Percentiles rank a stretch among this genome's conserved stretches.
These are phyloP conservation scores for Neurospora sp. DNA, from an alignment of 495 filamentous ascomycete species.

Conservation along the genomic window DNA sequence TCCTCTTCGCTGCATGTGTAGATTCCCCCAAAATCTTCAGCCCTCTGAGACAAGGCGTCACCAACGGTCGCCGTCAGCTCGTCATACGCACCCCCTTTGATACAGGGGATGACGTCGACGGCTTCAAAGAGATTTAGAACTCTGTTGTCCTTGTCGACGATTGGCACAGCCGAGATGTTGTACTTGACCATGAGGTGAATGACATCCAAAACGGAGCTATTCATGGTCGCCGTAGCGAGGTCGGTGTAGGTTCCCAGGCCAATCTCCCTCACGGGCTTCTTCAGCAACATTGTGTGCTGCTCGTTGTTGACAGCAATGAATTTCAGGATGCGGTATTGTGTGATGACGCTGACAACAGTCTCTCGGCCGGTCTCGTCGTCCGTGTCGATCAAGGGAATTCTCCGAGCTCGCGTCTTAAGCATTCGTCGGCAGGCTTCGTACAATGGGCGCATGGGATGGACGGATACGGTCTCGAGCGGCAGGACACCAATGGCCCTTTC, in stretches of 20 bases:
- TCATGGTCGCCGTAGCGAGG: constrained; percentile 77
- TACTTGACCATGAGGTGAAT: constrained; percentile 88
- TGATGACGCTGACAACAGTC: constrained; percentile 93
- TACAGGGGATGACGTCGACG: constrained; percentile 91
- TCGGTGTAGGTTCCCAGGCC: constrained; percentile 74
- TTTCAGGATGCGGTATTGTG: constrained; percentile 95
- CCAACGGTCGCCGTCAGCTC: constrained; percentile 80
- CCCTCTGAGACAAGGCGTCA: constrained; percentile 77
- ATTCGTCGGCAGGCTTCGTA: constrained; percentile 94
- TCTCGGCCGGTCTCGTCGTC: constrained; percentile 90
- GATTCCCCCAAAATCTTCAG: constrained; percentile 89
- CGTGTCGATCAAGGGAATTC: constrained; percentile 87
- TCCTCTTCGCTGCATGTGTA: constrained; percentile 93
- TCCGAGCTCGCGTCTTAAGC: constrained; percentile 82
- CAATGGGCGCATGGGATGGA: constrained; percentile 77
- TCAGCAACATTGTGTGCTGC: constrained; percentile 74
- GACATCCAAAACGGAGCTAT: constrained; percentile 87
- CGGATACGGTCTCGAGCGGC: constrained; percentile 90
- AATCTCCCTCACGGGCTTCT: constrained; percentile 79
- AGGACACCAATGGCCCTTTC: constrained; percentile 85
- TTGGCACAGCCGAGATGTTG: constrained; percentile 91
- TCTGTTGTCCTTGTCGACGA: constrained; percentile 69
- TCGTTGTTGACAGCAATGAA: constrained; percentile 96
- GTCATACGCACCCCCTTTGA: constrained; percentile 87
- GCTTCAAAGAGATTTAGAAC: constrained; percentile 97